Evolutionary conservation across 2,329 filamentous ascomycete species (phyloP).

Genomic region (Metarhizium humberi): DNA sequence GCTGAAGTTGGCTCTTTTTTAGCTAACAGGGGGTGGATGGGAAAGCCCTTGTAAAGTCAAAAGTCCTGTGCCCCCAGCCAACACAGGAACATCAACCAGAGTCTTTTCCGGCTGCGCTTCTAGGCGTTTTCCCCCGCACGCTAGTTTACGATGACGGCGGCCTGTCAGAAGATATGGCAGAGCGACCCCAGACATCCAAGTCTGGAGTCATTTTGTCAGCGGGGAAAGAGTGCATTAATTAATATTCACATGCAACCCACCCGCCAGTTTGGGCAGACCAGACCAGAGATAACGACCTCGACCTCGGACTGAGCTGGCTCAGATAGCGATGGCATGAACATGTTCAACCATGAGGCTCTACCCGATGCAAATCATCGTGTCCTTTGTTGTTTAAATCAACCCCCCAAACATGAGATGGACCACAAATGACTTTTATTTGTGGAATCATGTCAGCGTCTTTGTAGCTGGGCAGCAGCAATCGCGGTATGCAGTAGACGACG

Average conservation of each 20-base stretch:
- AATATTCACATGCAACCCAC: not conserved
- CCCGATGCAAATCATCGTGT: too few relatives aligned
- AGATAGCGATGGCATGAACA: not conserved
- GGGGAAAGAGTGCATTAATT: not conserved
- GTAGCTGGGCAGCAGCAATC: not conserved
- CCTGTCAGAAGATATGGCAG: not conserved
- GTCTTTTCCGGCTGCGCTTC: not conserved
- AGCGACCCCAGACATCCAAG: not conserved
- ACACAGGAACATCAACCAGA: too few relatives aligned
- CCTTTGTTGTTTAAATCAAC: too few relatives aligned
- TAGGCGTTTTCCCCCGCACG: conserved; percentile 1
- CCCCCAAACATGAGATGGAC: too few relatives aligned
- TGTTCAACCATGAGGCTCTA: not conserved
- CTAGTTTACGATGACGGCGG: not conserved
- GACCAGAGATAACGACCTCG: too few relatives aligned
- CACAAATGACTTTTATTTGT: too few relatives aligned
- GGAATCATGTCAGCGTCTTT: not conserved
- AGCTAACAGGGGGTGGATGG: too few relatives aligned
- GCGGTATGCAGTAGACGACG: too few relatives aligned
- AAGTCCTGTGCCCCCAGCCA: too few relatives aligned
- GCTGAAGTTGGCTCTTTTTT: too few relatives aligned
- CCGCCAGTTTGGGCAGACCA: too few relatives aligned
- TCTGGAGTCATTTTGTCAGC: not conserved
- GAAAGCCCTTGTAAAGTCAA: too few relatives aligned
- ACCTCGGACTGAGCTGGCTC: not conserved